Percentiles rank a stretch among this genome's conserved stretches.
phyloP scores from a whole-genome alignment of 192 early-diverging fungal species.

The Gamsiella multidivaricata region DNA sequence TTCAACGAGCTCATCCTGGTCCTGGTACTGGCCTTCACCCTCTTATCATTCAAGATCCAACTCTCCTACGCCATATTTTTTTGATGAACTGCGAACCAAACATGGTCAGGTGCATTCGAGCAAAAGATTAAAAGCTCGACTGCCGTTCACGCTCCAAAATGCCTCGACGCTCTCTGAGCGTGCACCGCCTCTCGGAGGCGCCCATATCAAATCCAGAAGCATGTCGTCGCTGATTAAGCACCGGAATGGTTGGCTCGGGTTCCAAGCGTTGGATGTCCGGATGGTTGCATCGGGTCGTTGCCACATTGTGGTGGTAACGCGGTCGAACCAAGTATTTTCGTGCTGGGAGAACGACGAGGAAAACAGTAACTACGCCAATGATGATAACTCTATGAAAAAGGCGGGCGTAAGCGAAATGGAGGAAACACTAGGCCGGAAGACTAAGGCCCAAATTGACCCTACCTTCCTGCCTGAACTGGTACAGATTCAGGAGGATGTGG shows the following conservation, averaged over 20 bases:
- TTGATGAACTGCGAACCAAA: not conserved
- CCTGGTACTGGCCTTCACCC: constrained; percentile 23
- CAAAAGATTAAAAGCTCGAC: not conserved
- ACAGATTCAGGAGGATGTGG: not conserved
- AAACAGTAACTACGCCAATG: not conserved
- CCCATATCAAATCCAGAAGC: constrained; percentile 33
- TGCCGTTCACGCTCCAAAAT: not conserved
- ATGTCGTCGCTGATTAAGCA: constrained; percentile 39
- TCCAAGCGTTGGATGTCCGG: constrained; percentile 24
- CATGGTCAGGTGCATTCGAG: too few species aligned
- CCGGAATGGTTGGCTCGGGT: constrained; percentile 33
- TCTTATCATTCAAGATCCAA: not conserved
- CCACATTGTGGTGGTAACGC: constrained; percentile 39
- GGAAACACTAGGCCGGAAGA: constrained; percentile 13
- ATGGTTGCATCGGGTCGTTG: constrained; percentile 23
- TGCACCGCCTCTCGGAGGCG: not conserved
- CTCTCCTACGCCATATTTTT: not conserved
- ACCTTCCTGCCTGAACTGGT: constrained; percentile 30
- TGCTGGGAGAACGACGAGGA: constrained; percentile 27
- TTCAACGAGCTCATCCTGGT: constrained; percentile 30
- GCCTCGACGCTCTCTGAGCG: not conserved
- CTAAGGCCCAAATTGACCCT: not conserved
- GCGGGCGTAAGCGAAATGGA: constrained; percentile 1
- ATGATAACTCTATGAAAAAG: not conserved
- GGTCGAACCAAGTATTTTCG: constrained; percentile 36